Evolutionary conservation across 2,329 filamentous ascomycete species (phyloP).

Genomic region (Penicillium sp.): DNA sequence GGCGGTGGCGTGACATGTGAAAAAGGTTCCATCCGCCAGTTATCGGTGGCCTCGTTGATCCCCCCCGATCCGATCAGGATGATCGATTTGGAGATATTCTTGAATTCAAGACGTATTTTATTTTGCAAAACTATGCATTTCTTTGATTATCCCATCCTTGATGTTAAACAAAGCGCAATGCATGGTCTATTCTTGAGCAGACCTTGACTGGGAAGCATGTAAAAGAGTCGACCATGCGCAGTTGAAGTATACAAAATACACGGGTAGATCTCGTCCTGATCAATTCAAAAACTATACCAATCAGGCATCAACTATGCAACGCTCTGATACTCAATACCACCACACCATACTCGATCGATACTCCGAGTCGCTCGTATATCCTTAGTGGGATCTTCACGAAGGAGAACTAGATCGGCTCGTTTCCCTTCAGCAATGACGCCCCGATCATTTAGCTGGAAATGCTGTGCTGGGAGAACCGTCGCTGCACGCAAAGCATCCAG

Average conservation of each 20-base stretch:
- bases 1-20: constrained; percentile 45
- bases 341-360: neutral
- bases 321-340: neutral
- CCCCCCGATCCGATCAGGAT: neutral
- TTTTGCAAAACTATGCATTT: neutral
- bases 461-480: neutral
- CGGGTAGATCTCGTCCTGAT: neutral
- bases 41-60: neutral
- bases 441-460: neutral
- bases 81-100: neutral
- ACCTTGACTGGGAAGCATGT: neutral
- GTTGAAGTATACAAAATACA: constrained; percentile 1
- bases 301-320: constrained; percentile 4
- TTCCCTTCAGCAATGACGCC: neutral
- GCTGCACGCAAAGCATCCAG: neutral
- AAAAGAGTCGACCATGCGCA: neutral
- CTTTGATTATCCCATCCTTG: too few species aligned
- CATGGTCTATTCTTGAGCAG: neutral
- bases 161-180: neutral
- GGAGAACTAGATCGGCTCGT: neutral
- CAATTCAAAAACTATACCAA: too few species aligned
- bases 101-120: neutral
- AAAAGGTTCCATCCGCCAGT: constrained; percentile 10
- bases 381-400: neutral
- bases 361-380: neutral